phyloP scores from a whole-genome alignment of 345 rosid genomes.

The Salix dunnii region DNA sequence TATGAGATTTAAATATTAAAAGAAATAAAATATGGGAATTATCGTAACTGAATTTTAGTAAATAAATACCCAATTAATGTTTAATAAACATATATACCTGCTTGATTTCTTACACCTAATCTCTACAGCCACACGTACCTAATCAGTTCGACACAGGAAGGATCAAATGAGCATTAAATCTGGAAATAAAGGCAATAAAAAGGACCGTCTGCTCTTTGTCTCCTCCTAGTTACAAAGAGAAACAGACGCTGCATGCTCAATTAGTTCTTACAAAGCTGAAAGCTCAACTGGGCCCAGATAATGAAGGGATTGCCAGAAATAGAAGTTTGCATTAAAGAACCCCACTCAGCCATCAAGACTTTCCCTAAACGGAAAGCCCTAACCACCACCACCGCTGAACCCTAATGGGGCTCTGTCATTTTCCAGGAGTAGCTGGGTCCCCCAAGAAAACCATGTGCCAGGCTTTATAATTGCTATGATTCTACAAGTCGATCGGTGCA shows the following conservation, averaged over 20 bases:
- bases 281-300: slow-evolving; percentile 10
- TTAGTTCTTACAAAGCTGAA: slow-evolving; percentile 8
- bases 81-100: too few relatives aligned
- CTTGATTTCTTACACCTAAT: too few relatives aligned
- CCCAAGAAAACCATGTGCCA: background rate
- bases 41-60: too few relatives aligned
- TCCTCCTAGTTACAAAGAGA: slow-evolving; percentile 18
- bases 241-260: slow-evolving; percentile 10
- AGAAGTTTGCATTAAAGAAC: slow-evolving; percentile 21
- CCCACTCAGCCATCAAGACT: slow-evolving; percentile 17
- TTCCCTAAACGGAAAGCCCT: slow-evolving; percentile 22
- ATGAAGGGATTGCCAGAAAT: slow-evolving; percentile 21
- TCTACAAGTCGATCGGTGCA: background rate
- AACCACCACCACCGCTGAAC: slow-evolving; percentile 15
- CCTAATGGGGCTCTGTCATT: slow-evolving; percentile 5
- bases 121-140: too few relatives aligned
- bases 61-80: too few relatives aligned
- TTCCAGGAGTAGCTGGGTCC: slow-evolving; percentile 23
- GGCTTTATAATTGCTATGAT: slow-evolving; percentile 4
- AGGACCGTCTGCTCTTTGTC: slow-evolving; percentile 15
- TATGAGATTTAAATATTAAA: too few relatives aligned
- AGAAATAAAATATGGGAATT: too few relatives aligned
- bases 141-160: background rate
- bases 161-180: slow-evolving; percentile 4
- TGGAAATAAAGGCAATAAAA: background rate